These are phyloP conservation scores for Solanum clarkiae DNA, from an alignment of 257 asterid species.

Conservation along the genomic window DNA sequence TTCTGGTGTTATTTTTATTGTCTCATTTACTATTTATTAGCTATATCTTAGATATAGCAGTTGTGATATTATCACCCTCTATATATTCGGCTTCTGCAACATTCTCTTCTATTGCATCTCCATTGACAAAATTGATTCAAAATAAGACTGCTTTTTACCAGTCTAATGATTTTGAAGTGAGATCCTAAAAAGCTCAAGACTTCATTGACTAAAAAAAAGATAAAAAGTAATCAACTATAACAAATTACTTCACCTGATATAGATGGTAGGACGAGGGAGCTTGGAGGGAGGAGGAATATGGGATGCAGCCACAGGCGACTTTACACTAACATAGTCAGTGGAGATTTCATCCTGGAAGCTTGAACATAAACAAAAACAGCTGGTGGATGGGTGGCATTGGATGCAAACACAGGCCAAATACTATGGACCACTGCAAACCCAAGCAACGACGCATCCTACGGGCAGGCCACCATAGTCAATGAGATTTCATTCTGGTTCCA, in stretches of 20 bases:
- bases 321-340: conserved; percentile 54
- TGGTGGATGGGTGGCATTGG: conserved; percentile 80
- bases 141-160: too few relatives aligned
- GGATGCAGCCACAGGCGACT: conserved; percentile 51
- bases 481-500: conserved; percentile 13
- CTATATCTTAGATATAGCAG: too few relatives aligned
- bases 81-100: too few relatives aligned
- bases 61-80: too few relatives aligned
- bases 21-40: too few relatives aligned
- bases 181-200: too few relatives aligned
- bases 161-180: too few relatives aligned
- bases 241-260: background rate
- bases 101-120: too few relatives aligned
- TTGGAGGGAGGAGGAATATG: conserved; percentile 64
- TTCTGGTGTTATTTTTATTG: too few relatives aligned
- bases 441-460: conserved; percentile 41
- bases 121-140: too few relatives aligned
- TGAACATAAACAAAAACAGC: conserved; percentile 32
- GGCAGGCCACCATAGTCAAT: conserved; percentile 50
- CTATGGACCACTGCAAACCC: conserved; percentile 74
- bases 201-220: background rate
- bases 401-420: conserved; percentile 42
- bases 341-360: conserved; percentile 34
- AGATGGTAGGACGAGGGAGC: conserved; percentile 50
- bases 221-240: background rate